phyloP scores from a whole-genome alignment of 2,329 filamentous ascomycete species.

The Escovopsis sp. region DNA sequence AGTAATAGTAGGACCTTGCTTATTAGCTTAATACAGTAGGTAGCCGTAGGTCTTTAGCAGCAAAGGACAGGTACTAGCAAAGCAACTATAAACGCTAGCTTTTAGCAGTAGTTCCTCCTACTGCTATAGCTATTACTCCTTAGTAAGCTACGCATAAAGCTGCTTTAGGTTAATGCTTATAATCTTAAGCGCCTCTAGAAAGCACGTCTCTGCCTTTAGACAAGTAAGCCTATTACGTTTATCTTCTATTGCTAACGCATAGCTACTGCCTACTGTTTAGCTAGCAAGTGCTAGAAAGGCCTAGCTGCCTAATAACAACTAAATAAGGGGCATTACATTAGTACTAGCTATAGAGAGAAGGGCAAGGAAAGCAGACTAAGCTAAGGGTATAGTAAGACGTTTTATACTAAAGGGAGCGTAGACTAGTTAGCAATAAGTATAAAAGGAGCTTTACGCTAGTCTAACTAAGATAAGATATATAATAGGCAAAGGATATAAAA shows the following conservation, averaged over 20 bases:
- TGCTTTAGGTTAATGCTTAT: background rate
- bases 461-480: background rate
- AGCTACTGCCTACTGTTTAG: too few relatives aligned
- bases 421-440: too few relatives aligned
- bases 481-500: background rate
- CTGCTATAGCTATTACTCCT: background rate
- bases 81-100: background rate
- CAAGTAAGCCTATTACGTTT: background rate
- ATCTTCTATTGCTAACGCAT: background rate
- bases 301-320: background rate
- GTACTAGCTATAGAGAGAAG: too few relatives aligned
- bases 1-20: background rate
- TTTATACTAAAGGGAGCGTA: too few relatives aligned
- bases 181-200: background rate
- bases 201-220: background rate
- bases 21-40: background rate
- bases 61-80: too few relatives aligned
- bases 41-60: background rate
- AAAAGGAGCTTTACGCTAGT: too few relatives aligned
- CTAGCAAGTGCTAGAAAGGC: background rate
- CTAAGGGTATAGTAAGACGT: background rate
- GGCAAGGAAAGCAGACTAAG: too few relatives aligned
- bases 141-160: background rate
- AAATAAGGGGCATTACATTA: background rate
- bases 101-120: background rate